A percentile compares a stretch with the other conserved stretches of the same genome.
Conservation (phyloP, 2,329 filamentous ascomycete species). For the Apiospora pterosperma region DNA sequence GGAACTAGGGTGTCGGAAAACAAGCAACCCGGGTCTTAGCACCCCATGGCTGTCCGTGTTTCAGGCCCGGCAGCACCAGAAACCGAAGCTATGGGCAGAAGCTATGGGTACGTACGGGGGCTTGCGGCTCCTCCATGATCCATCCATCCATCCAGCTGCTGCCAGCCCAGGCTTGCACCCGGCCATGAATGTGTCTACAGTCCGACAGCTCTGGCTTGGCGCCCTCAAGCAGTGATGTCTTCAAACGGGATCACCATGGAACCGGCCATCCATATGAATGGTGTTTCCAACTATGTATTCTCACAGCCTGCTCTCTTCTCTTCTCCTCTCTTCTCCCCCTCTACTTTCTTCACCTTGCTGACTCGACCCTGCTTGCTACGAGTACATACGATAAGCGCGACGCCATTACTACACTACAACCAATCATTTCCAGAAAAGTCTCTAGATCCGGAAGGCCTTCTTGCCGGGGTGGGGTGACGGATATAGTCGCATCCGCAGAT, state of each 20-base stretch:
- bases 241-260: not conserved
- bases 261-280: not conserved
- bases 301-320: not conserved
- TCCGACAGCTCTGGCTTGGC: not conserved
- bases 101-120: not conserved
- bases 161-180: not conserved
- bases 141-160: conserved; percentile 5
- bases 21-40: conserved; percentile 22
- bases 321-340: not conserved
- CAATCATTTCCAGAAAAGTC: not conserved
- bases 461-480: conserved; percentile 3
- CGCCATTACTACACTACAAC: not conserved
- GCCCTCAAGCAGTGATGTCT: not conserved
- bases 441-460: conserved; percentile 6
- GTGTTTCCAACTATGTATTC: not conserved
- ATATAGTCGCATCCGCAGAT: not conserved
- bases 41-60: conserved; percentile 20
- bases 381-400: not conserved
- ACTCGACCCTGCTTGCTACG: not conserved
- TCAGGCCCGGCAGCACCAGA: conserved; percentile 18
- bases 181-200: not conserved
- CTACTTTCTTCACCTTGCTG: not conserved
- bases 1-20: conserved; percentile 18
- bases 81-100: conserved; percentile 13
- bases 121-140: not conserved